Evolutionary conservation across 73 alveolate genomes (phyloP).

Genomic region (Blepharisma japonicum): DNA sequence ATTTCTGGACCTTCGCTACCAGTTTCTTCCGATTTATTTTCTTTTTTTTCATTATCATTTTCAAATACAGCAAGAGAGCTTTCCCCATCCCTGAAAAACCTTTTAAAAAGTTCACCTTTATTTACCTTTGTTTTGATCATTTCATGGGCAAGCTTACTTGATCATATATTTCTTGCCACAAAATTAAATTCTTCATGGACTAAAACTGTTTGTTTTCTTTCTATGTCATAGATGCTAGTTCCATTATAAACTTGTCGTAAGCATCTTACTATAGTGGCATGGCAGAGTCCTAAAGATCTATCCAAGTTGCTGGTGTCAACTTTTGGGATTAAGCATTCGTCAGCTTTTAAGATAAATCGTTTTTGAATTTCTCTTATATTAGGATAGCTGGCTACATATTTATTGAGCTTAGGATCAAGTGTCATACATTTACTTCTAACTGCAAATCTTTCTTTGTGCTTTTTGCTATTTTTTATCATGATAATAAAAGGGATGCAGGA

Average conservation of each 20-base stretch:
- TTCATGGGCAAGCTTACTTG: slow-evolving; percentile 41
- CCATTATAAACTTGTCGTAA: slow-evolving; percentile 56
- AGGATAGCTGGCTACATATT: slow-evolving; percentile 62
- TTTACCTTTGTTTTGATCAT: slow-evolving; percentile 52
- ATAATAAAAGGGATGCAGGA: slow-evolving; percentile 70
- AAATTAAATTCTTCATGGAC: slow-evolving; percentile 51
- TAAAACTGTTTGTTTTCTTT: slow-evolving; percentile 48
- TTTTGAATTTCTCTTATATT: slow-evolving; percentile 71
- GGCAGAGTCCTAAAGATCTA: slow-evolving; percentile 71
- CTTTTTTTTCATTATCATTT: slow-evolving; percentile 25
- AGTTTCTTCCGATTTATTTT: background rate
- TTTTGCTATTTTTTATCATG: slow-evolving; percentile 65
- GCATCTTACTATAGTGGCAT: slow-evolving; percentile 64
- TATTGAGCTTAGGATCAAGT: slow-evolving; percentile 69
- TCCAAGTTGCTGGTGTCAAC: slow-evolving; percentile 80
- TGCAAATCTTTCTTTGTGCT: slow-evolving; percentile 83
- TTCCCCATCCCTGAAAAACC: slow-evolving; percentile 33
- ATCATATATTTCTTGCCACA: slow-evolving; percentile 40
- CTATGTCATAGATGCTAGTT: slow-evolving; percentile 32
- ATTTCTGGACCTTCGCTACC: slow-evolving; percentile 27
- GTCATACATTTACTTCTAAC: slow-evolving; percentile 84
- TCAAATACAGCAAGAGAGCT: background rate
- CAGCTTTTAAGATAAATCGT: slow-evolving; percentile 70
- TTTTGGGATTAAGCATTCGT: slow-evolving; percentile 70
- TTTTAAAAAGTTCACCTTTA: slow-evolving; percentile 48